Evolutionary conservation across 2,329 filamentous ascomycete genomes (phyloP).

Genomic region (Thielaviopsis punctulata): DNA sequence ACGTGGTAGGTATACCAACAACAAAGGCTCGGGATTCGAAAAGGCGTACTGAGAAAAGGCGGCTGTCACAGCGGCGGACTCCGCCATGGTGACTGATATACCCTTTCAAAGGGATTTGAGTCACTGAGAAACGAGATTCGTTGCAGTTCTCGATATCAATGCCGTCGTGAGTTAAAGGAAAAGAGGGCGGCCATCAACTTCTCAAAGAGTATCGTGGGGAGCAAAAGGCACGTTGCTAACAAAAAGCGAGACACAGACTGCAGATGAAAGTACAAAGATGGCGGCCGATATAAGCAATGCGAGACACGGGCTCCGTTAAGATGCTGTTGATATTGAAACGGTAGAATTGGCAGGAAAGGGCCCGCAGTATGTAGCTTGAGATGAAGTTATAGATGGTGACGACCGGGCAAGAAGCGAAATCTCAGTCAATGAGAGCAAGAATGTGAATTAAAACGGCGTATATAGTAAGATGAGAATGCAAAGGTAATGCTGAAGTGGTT

Average conservation of each 20-base stretch:
- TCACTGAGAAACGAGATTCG: background rate
- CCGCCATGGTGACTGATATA: conserved; percentile 3
- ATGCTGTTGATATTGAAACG: background rate
- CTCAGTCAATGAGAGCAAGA: conserved; percentile 31
- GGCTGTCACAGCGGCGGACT: conserved; percentile 3
- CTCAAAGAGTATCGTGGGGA: background rate
- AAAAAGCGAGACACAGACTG: background rate
- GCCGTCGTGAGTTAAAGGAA: too few relatives aligned
- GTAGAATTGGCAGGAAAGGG: too few relatives aligned
- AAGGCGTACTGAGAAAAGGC: conserved; percentile 13
- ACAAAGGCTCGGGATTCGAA: too few relatives aligned
- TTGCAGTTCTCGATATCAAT: background rate
- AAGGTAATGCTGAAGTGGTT: background rate
- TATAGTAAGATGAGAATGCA: background rate
- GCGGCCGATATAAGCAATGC: background rate
- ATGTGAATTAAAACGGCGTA: conserved; percentile 16
- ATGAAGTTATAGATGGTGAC: conserved; percentile 15
- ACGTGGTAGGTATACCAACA: conserved; percentile 25
- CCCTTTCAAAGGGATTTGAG: background rate
- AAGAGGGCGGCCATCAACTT: too few relatives aligned
- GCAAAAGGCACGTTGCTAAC: too few relatives aligned
- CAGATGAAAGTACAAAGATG: background rate
- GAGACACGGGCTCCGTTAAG: background rate
- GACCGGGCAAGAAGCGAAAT: conserved; percentile 20
- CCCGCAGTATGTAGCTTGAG: too few relatives aligned